phyloP scores from a whole-genome alignment of 139 green algal species.

The Coelastrella sp. region DNA sequence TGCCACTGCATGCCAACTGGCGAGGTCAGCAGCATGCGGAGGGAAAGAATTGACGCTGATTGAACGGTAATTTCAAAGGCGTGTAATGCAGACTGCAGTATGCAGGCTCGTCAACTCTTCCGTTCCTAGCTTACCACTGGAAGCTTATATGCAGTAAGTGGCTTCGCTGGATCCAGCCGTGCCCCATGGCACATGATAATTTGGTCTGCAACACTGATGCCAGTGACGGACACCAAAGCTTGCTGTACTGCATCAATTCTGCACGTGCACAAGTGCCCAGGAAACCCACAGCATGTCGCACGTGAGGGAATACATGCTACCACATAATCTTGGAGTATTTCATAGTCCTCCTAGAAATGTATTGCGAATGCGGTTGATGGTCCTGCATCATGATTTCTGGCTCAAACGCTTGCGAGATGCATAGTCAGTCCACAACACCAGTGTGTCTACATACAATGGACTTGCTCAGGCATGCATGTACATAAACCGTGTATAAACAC shows the following conservation, averaged over 20 bases:
- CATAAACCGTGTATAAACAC: neutral
- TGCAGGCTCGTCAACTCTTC: no score
- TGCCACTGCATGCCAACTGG: no score
- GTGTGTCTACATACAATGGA: neutral
- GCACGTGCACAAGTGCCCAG: conserved; percentile 23
- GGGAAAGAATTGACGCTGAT: no score
- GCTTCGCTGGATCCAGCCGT: conserved; percentile 73
- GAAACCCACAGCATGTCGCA: neutral
- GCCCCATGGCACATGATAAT: conserved; percentile 83
- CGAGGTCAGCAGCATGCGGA: no score
- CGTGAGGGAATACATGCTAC: neutral
- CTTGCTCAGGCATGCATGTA: neutral
- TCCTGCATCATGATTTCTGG: neutral
- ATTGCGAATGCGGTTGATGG: neutral
- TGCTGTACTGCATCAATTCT: conserved; percentile 87
- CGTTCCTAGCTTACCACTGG: conserved; percentile 65
- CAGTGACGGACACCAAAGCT: conserved; percentile 79
- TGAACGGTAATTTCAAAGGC: no score
- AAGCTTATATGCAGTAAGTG: conserved; percentile 78
- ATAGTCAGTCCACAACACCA: neutral
- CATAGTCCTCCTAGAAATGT: neutral
- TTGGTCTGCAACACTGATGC: conserved; percentile 79
- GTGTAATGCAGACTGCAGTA: no score
- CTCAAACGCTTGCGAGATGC: conserved; percentile 6
- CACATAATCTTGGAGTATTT: neutral